Conservation (phyloP, 345 rosid genomes). For the Luvunga scandens region DNA sequence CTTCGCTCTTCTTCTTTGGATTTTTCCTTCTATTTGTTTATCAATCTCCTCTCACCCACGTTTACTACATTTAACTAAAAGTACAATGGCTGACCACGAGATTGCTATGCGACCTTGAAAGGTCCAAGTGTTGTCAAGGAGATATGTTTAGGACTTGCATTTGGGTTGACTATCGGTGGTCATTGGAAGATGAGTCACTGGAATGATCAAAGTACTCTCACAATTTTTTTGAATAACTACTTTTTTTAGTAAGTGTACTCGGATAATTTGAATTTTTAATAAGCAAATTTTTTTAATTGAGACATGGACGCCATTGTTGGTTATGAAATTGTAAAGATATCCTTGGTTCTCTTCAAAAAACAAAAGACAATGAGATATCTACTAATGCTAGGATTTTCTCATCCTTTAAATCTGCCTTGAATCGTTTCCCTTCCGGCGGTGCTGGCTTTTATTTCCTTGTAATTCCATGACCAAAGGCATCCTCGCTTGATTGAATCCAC, state of each 20-base stretch:
- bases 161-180: conserved; percentile 75
- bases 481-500: too few relatives aligned
- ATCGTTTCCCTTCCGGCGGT: neutral
- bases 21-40: too few relatives aligned
- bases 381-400: neutral
- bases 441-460: neutral
- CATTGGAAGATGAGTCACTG: conserved; percentile 97
- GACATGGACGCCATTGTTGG: conserved; percentile 3
- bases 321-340: neutral
- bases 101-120: conserved; percentile 77
- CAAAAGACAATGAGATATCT: too few relatives aligned
- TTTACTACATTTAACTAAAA: conserved; percentile 5
- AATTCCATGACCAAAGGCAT: too few relatives aligned
- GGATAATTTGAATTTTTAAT: conserved; percentile 9
- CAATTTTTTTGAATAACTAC: neutral
- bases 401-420: neutral
- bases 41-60: too few relatives aligned
- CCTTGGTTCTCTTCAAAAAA: neutral
- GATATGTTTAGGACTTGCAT: conserved; percentile 50
- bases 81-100: conserved; percentile 64
- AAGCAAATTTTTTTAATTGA: conserved; percentile 15
- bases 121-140: conserved; percentile 95
- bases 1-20: too few relatives aligned
- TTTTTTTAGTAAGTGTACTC: conserved; percentile 14
- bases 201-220: conserved; percentile 65